A percentile compares a stretch with the other conserved stretches of the same genome.
phyloP scores from a whole-genome alignment of 1,139 yeast genomes.

The Spencermartinsiella ligniputridi region DNA sequence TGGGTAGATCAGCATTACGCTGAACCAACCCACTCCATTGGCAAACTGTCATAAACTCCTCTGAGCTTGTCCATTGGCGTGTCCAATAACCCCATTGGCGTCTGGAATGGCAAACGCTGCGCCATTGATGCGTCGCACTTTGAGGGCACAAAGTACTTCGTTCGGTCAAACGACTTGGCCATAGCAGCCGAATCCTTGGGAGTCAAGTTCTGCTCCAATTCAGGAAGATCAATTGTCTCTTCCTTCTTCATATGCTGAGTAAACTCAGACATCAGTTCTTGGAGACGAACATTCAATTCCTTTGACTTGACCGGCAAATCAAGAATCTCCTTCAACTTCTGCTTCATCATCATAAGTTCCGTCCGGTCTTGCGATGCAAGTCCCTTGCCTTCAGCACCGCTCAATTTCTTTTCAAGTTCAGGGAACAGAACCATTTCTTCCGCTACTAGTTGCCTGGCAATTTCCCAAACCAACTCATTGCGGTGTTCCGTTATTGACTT shows the following conservation, averaged over 20 bases:
- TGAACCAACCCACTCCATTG: slow-evolving; percentile 1
- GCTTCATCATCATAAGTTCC: slow-evolving; percentile 1
- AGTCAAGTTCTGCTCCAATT: not conserved
- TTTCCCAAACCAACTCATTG: slow-evolving; percentile 3
- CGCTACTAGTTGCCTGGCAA: slow-evolving; percentile 5
- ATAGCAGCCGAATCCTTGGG: not conserved
- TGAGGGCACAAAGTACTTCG: slow-evolving; percentile 4
- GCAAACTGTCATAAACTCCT: slow-evolving; percentile 1
- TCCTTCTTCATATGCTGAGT: slow-evolving; percentile 3
- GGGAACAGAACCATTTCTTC: slow-evolving; percentile 5
- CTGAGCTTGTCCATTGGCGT: slow-evolving; percentile 4
- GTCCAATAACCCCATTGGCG: not conserved
- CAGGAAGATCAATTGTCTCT: slow-evolving; percentile 3
- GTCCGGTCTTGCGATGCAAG: slow-evolving; percentile 1
- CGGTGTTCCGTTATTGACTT: slow-evolving; percentile 1
- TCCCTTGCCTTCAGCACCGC: slow-evolving; percentile 1
- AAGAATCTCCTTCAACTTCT: slow-evolving; percentile 1
- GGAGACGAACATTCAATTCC: not conserved
- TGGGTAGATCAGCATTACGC: no score
- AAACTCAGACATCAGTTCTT: slow-evolving; percentile 3
- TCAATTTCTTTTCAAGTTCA: not conserved
- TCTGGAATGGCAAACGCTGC: slow-evolving; percentile 2
- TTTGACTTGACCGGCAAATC: not conserved
- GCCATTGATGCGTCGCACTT: slow-evolving; percentile 2
- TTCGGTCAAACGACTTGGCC: slow-evolving; percentile 4